Percentiles rank a stretch among this genome's conserved stretches.
phyloP scores from a whole-genome alignment of 1,139 yeast species.

The Candida neerlandica region DNA sequence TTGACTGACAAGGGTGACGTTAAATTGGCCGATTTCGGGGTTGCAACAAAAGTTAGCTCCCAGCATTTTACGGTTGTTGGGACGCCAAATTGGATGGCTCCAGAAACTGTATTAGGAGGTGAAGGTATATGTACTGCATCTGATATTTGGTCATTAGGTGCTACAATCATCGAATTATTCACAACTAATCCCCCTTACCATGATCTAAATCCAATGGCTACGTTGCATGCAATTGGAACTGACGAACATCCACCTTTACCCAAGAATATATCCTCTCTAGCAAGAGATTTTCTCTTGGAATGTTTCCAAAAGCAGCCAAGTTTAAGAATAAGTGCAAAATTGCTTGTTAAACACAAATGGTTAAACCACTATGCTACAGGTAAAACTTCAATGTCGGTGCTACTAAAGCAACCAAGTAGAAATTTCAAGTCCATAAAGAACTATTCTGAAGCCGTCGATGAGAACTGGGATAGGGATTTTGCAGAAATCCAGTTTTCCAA shows the following conservation, averaged over 20 bases:
- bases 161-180: slow-evolving; percentile 83
- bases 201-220: slow-evolving; percentile 80
- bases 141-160: slow-evolving; percentile 93
- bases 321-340: slow-evolving; percentile 57
- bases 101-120: slow-evolving; percentile 71
- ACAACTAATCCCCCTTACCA: slow-evolving; percentile 91
- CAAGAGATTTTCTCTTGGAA: slow-evolving; percentile 64
- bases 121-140: slow-evolving; percentile 89
- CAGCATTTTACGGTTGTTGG: slow-evolving; percentile 56
- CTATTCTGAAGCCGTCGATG: slow-evolving; percentile 33
- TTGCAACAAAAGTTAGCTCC: slow-evolving; percentile 57
- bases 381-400: slow-evolving; percentile 8
- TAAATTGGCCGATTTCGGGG: slow-evolving; percentile 91
- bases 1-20: slow-evolving; percentile 89
- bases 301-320: slow-evolving; percentile 82
- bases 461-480: slow-evolving; percentile 42
- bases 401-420: slow-evolving; percentile 12
- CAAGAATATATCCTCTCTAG: slow-evolving; percentile 51
- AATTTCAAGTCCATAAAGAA: slow-evolving; percentile 25
- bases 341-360: slow-evolving; percentile 68
- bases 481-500: slow-evolving; percentile 20
- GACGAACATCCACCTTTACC: slow-evolving; percentile 85
- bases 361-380: slow-evolving; percentile 23
- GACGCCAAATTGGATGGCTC: slow-evolving; percentile 90
- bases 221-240: slow-evolving; percentile 89